Conservation (phyloP, 306 rosid genomes). For the Quercus ilex region DNA sequence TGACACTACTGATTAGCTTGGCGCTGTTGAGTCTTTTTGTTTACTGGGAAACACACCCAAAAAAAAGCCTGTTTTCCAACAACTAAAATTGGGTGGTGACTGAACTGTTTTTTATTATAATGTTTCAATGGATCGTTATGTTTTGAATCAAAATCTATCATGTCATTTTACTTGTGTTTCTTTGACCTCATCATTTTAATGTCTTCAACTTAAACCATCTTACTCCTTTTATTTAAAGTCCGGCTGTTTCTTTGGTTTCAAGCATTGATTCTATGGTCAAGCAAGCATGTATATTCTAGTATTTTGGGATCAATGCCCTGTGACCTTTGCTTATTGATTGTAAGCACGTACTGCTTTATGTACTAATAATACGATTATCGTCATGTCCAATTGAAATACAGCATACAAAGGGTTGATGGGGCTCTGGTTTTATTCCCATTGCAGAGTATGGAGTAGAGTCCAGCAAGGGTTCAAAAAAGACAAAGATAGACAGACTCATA, state of each 20-base stretch:
- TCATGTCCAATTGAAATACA: slow-evolving; percentile 38
- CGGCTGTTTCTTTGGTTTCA: not conserved
- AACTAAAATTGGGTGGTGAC: too few relatives aligned
- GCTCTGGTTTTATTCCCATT: slow-evolving; percentile 80
- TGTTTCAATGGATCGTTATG: too few relatives aligned
- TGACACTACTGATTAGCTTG: too few relatives aligned
- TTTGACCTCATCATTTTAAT: too few relatives aligned
- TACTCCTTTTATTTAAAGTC: too few relatives aligned
- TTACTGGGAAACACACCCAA: too few relatives aligned
- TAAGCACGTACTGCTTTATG: slow-evolving; percentile 5
- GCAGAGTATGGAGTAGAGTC: slow-evolving; percentile 87
- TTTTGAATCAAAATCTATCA: too few relatives aligned
- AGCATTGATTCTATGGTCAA: not conserved
- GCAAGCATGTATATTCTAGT: not conserved
- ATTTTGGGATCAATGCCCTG: not conserved
- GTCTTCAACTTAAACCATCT: too few relatives aligned
- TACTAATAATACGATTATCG: not conserved
- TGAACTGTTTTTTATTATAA: too few relatives aligned
- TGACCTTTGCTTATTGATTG: not conserved
- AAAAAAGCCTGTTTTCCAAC: too few relatives aligned
- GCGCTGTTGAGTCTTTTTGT: too few relatives aligned
- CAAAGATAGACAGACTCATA: slow-evolving; percentile 20
- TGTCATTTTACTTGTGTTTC: too few relatives aligned
- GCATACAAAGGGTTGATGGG: slow-evolving; percentile 60
- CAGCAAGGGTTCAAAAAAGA: slow-evolving; percentile 37